Evolutionary conservation across 1,284 basidiomycete genomes (phyloP).

Genomic region (Tausonia pullulans): DNA sequence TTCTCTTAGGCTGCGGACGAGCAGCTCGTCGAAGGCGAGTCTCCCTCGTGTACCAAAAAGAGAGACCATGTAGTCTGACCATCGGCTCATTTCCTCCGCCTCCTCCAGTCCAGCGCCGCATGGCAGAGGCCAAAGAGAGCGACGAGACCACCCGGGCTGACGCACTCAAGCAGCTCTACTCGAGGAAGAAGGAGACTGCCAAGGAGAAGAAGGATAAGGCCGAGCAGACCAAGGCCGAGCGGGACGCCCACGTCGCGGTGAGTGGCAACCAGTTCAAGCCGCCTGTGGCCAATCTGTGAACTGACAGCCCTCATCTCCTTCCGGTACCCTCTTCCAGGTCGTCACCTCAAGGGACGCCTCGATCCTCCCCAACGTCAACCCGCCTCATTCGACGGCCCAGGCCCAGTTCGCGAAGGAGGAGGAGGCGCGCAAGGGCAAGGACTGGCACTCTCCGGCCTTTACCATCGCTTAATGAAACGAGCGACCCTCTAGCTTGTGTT

Average conservation of each 20-base stretch:
- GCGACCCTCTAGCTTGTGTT: too few species aligned
- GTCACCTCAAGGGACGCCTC: slow-evolving; percentile 7
- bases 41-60: too few species aligned
- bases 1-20: slow-evolving; percentile 45
- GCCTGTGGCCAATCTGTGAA: not conserved
- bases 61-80: too few species aligned
- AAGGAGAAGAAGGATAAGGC: slow-evolving; percentile 30
- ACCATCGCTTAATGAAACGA: not conserved
- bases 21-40: slow-evolving; percentile 48
- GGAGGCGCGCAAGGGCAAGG: slow-evolving; percentile 1
- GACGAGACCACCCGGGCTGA: slow-evolving; percentile 46
- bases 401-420: slow-evolving; percentile 4
- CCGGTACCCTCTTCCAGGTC: not conserved
- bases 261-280: not conserved
- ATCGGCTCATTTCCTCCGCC: too few species aligned
- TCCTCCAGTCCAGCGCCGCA: slow-evolving; percentile 37
- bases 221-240: slow-evolving; percentile 25
- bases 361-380: slow-evolving; percentile 8
- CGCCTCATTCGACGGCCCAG: slow-evolving; percentile 12
- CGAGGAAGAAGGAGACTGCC: slow-evolving; percentile 36
- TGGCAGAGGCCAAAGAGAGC: slow-evolving; percentile 53
- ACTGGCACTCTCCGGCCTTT: slow-evolving; percentile 15
- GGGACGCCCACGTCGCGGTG: slow-evolving; percentile 12
- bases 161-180: slow-evolving; percentile 55
- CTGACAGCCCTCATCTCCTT: not conserved